Percentiles rank a stretch among this genome's conserved stretches.
phyloP scores from a whole-genome alignment of 2,329 filamentous ascomycete species.

The Helminthosporium solani region DNA sequence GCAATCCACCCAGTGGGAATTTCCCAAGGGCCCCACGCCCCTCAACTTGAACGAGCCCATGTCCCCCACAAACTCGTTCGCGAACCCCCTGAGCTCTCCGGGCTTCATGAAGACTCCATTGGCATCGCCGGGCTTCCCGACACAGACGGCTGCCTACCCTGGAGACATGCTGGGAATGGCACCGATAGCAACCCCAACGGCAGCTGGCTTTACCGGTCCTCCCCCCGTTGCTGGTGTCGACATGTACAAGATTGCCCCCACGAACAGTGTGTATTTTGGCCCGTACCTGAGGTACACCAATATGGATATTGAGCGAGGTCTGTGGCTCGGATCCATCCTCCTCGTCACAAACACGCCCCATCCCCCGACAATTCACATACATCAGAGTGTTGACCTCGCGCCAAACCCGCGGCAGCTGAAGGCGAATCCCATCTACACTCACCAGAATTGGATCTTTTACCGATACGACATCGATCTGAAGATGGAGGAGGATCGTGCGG shows the following conservation, averaged over 20 bases:
- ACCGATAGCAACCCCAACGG: constrained; percentile 69
- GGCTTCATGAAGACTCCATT: constrained; percentile 61
- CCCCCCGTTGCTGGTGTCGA: constrained; percentile 86
- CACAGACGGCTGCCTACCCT: constrained; percentile 79
- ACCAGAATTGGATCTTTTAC: constrained; percentile 94
- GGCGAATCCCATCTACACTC: constrained; percentile 77
- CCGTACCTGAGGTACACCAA: constrained; percentile 95
- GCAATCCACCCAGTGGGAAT: constrained; percentile 98
- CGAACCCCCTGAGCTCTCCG: constrained; percentile 48
- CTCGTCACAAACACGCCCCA: constrained; percentile 88
- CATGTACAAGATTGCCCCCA: constrained; percentile 89
- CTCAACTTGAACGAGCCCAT: constrained; percentile 81
- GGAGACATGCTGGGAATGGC: constrained; percentile 84
- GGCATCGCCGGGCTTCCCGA: constrained; percentile 78
- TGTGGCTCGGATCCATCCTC: constrained; percentile 92
- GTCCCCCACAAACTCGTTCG: constrained; percentile 68
- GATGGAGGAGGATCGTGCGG: constrained; percentile 76
- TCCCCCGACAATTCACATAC: constrained; percentile 93
- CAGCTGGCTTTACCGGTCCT: constrained; percentile 84
- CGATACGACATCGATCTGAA: constrained; percentile 87
- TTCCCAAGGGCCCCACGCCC: constrained; percentile 91
- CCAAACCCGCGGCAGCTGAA: constrained; percentile 88
- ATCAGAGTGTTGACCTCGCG: constrained; percentile 84
- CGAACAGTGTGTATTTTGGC: constrained; percentile 96
- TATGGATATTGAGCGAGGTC: constrained; percentile 88